Evolutionary conservation across 2,329 filamentous ascomycete genomes (phyloP).

Genomic region (Alternaria sp.): DNA sequence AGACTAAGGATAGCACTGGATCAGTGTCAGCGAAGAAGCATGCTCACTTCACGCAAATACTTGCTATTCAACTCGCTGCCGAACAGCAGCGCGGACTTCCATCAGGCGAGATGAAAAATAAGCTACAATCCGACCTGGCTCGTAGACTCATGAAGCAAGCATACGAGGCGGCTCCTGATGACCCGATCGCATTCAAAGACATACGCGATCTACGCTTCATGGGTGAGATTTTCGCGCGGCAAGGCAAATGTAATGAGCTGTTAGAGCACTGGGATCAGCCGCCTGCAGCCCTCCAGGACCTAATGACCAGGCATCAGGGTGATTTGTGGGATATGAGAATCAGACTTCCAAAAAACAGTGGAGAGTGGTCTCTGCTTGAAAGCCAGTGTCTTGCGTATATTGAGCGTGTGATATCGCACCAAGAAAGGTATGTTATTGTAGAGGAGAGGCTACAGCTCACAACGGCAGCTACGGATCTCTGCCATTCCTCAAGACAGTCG

Average conservation of each 20-base stretch:
- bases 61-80: conserved; percentile 40
- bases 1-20: conserved; percentile 20
- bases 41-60: conserved; percentile 38
- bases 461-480: background rate
- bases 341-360: conserved; percentile 18
- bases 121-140: conserved; percentile 34
- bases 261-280: conserved; percentile 35
- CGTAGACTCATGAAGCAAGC: conserved; percentile 38
- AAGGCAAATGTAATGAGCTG: conserved; percentile 35
- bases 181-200: conserved; percentile 37
- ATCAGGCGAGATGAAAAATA: conserved; percentile 27
- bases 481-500: background rate
- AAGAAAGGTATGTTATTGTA: conserved; percentile 5
- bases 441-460: background rate
- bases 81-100: conserved; percentile 29
- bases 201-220: conserved; percentile 49
- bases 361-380: conserved; percentile 30
- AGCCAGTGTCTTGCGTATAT: conserved; percentile 26
- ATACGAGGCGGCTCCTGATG: conserved; percentile 35
- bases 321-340: conserved; percentile 34
- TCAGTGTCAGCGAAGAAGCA: conserved; percentile 32
- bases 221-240: conserved; percentile 40
- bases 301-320: conserved; percentile 33
- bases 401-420: conserved; percentile 17
- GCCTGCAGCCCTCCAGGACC: conserved; percentile 22